phyloP scores from a whole-genome alignment of 1,284 basidiomycete genomes.

The Phellinidium pouzarii region DNA sequence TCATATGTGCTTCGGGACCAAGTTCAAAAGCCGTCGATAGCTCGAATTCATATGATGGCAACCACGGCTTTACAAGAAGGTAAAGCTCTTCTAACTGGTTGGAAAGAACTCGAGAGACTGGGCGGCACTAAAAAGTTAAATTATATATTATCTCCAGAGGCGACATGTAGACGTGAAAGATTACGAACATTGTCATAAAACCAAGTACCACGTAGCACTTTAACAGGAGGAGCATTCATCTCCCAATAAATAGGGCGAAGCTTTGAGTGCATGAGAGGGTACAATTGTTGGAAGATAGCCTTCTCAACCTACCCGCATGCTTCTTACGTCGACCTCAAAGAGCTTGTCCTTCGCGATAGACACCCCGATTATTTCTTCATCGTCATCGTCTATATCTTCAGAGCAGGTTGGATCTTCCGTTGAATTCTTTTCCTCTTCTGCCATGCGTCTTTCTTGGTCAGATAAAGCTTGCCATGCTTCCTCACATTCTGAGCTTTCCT shows the following conservation, averaged over 20 bases:
- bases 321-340: conserved; percentile 28
- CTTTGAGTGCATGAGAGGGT: conserved; percentile 26
- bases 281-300: neutral
- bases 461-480: conserved; percentile 25
- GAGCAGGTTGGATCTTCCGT: conserved; percentile 5
- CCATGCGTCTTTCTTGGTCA: conserved; percentile 23
- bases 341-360: conserved; percentile 25
- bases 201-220: conserved; percentile 42
- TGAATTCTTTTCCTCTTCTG: conserved; percentile 16
- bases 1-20: conserved; percentile 41
- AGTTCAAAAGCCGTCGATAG: conserved; percentile 36
- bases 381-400: conserved; percentile 20
- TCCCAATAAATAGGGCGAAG: conserved; percentile 46
- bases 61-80: conserved; percentile 33
- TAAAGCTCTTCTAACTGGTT: conserved; percentile 32
- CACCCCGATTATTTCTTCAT: conserved; percentile 22
- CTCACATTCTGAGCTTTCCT: conserved; percentile 18
- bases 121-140: conserved; percentile 20
- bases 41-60: conserved; percentile 40
- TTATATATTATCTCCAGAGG: neutral
- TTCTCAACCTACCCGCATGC: conserved; percentile 24
- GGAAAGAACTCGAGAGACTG: conserved; percentile 36
- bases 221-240: conserved; percentile 35
- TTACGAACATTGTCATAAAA: conserved; percentile 39
- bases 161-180: neutral